These are phyloP conservation scores for grape (Vitis vinifera) DNA, from an alignment of 164 flowering plant genomes.

Conservation along the genomic window DNA sequence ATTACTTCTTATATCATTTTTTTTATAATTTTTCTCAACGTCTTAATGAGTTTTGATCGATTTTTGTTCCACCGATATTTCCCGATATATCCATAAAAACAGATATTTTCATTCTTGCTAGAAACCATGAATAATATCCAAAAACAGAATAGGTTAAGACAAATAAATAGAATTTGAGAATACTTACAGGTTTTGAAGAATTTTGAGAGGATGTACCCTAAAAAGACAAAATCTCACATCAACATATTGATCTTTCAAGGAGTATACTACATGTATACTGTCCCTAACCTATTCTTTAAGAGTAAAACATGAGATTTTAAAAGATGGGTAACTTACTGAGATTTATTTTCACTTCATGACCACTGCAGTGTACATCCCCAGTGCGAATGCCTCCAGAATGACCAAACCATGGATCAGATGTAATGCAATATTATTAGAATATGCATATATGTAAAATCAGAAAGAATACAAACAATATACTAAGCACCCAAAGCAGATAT, in stretches of 20 bases:
- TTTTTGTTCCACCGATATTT: too few relatives aligned
- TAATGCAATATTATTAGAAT: conserved; percentile 34
- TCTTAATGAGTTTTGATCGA: too few relatives aligned
- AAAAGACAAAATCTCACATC: conserved; percentile 1
- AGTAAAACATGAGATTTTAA: neutral
- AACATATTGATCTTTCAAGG: neutral
- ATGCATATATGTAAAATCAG: conserved; percentile 3
- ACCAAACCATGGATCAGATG: conserved; percentile 61
- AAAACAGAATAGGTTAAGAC: neutral
- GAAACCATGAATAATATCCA: neutral
- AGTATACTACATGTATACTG: neutral
- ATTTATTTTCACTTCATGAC: conserved; percentile 15
- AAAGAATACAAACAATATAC: neutral
- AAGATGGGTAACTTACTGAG: conserved; percentile 24
- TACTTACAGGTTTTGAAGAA: conserved; percentile 19
- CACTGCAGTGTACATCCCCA: conserved; percentile 42
- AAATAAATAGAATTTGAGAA: neutral
- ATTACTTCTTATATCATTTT: too few relatives aligned
- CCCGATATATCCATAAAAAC: too few relatives aligned
- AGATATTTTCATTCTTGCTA: neutral
- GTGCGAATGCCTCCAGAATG: conserved; percentile 63
- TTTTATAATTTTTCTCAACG: too few relatives aligned
- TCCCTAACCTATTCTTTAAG: neutral
- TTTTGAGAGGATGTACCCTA: neutral
- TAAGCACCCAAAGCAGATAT: neutral